Evolutionary conservation across 345 rosid species (phyloP), one percentile per base, ranked within the genome.

Genomic region (Dipteronia sinensis): DNA sequence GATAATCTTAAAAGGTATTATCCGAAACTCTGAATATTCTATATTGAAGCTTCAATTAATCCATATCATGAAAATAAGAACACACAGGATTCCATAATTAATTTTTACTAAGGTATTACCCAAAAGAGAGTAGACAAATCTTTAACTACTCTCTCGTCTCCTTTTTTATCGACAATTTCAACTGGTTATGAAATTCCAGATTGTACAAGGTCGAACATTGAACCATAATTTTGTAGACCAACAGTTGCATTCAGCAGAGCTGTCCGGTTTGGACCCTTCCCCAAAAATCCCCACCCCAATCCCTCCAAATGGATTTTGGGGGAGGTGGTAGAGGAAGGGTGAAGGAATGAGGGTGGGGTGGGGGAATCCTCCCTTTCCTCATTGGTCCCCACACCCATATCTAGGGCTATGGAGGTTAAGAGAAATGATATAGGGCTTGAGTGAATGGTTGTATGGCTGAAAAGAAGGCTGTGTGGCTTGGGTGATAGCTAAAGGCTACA

Each of bases 151-250:
- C 76, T 86, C 75, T 87, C 90, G 20, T 84, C 85, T 10, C 84
- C 90, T 12, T 58, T 76, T 63, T 12, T 69, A n/a, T 82, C 85
- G 3, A 84, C 73, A 27, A 92, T 25, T 25, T 80, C 85, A 46
- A 92, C 83, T 0, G 82, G 90, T 17, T 91, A 88, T 0, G 69
- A 68, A 7, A 90, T 76, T 44, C 92, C 93, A 9, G 56, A 58
- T 3, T 65, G 73, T 6, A 19, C 5, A 1, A 7, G 27, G 38
- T 90, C 90, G 7, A 87, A 88, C 71, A 56, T 44, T 0, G 73
- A 76, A 23, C 93, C 92, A 58, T 87, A 89, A 66, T 89, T 88
- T 90, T 90, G 75, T 0, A 34, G 22, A 20, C 94, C 97, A 15
- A 91, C 84, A 4, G 93, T 89, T 27, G 69, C 86, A 23, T 97